A percentile compares a stretch with the other conserved stretches of the same genome.
These are phyloP conservation scores for Gigaspora rosea DNA, from an alignment of 192 early-diverging fungal genomes.

Conservation along the genomic window DNA sequence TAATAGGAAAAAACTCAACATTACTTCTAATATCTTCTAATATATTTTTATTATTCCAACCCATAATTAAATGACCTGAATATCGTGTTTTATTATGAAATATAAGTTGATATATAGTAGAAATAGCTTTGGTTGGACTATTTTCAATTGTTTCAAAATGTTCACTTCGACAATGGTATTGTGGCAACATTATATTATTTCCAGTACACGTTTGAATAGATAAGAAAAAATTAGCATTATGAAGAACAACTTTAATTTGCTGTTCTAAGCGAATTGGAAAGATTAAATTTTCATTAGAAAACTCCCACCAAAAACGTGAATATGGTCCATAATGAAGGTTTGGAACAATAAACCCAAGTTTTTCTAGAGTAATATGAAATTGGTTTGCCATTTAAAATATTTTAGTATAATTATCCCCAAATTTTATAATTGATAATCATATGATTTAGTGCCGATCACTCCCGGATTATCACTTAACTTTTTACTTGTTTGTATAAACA, in stretches of 20 bases:
- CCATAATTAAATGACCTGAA: background rate
- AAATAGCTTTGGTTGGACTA: background rate
- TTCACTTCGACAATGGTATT: background rate
- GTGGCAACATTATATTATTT: background rate
- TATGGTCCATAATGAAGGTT: constrained; percentile 10
- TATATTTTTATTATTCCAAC: background rate
- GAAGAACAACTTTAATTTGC: background rate
- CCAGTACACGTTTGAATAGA: background rate
- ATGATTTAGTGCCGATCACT: background rate
- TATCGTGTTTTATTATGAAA: background rate
- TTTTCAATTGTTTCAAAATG: background rate
- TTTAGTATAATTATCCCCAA: background rate
- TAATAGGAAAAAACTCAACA: background rate
- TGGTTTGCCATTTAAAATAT: background rate
- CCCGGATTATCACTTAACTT: no score
- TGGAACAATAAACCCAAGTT: background rate
- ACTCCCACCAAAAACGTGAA: constrained; percentile 1
- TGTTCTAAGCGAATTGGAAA: background rate
- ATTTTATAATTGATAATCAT: no score
- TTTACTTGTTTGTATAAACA: no score
- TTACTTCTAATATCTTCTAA: background rate
- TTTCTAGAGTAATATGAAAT: background rate
- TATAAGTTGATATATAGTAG: background rate
- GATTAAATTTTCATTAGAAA: background rate
- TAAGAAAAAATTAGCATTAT: background rate